phyloP scores from a whole-genome alignment of 306 rosid genomes.

The Cicer chorassanicum region DNA sequence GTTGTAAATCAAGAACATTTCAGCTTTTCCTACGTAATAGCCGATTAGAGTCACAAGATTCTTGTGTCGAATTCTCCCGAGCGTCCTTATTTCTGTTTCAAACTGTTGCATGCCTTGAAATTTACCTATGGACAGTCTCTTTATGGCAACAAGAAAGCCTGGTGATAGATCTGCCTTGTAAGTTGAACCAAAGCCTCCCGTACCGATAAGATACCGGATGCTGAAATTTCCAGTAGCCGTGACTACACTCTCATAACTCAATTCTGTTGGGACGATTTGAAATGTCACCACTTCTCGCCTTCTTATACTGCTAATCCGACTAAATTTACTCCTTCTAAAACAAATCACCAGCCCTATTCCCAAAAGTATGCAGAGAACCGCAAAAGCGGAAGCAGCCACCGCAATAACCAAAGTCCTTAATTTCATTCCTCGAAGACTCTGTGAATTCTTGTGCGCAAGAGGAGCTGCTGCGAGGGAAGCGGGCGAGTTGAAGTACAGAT shows the following conservation, averaged over 20 bases:
- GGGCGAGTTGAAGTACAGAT: slow-evolving; percentile 46
- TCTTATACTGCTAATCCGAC: slow-evolving; percentile 50
- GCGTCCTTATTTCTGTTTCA: slow-evolving; percentile 72
- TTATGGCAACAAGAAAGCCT: slow-evolving; percentile 66
- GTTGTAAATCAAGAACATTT: slow-evolving; percentile 75
- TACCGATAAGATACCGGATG: slow-evolving; percentile 63
- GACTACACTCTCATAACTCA: slow-evolving; percentile 62
- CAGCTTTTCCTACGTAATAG: slow-evolving; percentile 66
- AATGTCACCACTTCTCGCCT: slow-evolving; percentile 59
- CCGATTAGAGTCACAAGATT: slow-evolving; percentile 80
- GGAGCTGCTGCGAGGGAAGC: slow-evolving; percentile 50
- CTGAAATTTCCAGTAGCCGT: slow-evolving; percentile 69
- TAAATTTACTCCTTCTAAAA: slow-evolving; percentile 51
- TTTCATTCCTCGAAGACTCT: slow-evolving; percentile 28
- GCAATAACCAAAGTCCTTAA: slow-evolving; percentile 45
- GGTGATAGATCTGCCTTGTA: slow-evolving; percentile 74
- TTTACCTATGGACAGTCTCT: slow-evolving; percentile 66
- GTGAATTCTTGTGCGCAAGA: slow-evolving; percentile 37
- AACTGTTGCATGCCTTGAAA: slow-evolving; percentile 79
- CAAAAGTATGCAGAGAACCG: slow-evolving; percentile 43
- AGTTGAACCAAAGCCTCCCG: slow-evolving; percentile 77
- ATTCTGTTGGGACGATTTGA: slow-evolving; percentile 54
- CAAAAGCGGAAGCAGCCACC: slow-evolving; percentile 41
- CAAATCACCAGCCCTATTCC: slow-evolving; percentile 39
- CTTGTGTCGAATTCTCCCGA: slow-evolving; percentile 70